These are phyloP conservation scores for Phytophthora cactorum DNA, from an alignment of 352 stramenopile genomes.

Conservation along the genomic window DNA sequence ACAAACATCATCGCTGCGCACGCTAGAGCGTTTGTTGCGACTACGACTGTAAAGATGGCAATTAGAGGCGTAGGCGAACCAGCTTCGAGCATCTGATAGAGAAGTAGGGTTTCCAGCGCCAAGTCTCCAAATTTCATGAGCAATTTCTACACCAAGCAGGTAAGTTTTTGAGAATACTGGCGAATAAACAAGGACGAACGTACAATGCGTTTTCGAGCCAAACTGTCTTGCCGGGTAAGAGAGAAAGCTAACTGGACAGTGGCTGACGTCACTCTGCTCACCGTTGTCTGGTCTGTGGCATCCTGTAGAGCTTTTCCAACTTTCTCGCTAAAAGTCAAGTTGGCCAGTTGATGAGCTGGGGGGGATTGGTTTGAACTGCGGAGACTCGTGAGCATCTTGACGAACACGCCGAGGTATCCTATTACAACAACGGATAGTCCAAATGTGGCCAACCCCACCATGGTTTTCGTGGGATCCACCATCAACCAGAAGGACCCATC, in stretches of 20 bases:
- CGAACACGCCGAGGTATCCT: conserved; percentile 23
- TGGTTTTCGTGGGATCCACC: conserved; percentile 7
- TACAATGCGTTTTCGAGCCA: conserved; percentile 17
- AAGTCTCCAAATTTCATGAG: too few species aligned
- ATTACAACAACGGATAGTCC: conserved; percentile 10
- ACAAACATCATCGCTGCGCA: too few species aligned
- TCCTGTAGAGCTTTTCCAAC: neutral
- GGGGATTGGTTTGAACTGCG: conserved; percentile 1
- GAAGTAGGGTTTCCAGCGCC: too few species aligned
- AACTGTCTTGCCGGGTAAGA: neutral
- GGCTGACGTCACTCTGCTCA: neutral
- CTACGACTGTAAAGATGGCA: too few species aligned
- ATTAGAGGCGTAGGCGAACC: too few species aligned
- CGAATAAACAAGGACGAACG: neutral
- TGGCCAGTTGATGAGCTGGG: neutral
- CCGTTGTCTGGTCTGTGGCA: neutral
- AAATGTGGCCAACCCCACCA: conserved; percentile 20
- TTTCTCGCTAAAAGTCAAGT: neutral
- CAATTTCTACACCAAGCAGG: too few species aligned
- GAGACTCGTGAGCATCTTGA: conserved; percentile 13
- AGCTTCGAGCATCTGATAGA: too few species aligned
- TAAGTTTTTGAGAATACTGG: too few species aligned
- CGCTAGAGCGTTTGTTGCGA: too few species aligned
- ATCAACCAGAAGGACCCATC: conserved; percentile 41
- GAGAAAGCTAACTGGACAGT: neutral